phyloP scores from a whole-genome alignment of 495 filamentous ascomycete genomes.

The Glarea lozoyensis region DNA sequence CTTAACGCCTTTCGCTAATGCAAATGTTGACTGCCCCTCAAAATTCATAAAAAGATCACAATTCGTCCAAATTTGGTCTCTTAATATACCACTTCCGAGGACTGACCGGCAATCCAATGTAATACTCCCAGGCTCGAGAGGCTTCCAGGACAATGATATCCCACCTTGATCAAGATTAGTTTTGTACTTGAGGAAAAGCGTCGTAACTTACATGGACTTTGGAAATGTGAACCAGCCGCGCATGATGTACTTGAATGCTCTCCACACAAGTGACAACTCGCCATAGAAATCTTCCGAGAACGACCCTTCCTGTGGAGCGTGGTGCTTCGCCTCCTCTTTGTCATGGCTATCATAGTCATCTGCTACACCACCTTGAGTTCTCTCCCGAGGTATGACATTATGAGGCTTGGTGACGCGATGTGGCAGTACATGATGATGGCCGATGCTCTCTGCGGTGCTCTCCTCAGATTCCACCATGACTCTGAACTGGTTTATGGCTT shows the following conservation, averaged over 20 bases:
- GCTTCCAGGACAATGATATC: slow-evolving; percentile 52
- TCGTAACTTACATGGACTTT: slow-evolving; percentile 53
- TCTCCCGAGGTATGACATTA: slow-evolving; percentile 20
- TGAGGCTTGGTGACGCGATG: slow-evolving; percentile 32
- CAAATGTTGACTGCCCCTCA: neutral
- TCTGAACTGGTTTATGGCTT: slow-evolving; percentile 67
- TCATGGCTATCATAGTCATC: slow-evolving; percentile 32
- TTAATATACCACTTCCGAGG: slow-evolving; percentile 59
- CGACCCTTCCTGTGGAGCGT: slow-evolving; percentile 22
- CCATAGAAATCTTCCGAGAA: slow-evolving; percentile 48
- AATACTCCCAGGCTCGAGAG: slow-evolving; percentile 60
- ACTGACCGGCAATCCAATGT: slow-evolving; percentile 66
- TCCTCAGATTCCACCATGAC: slow-evolving; percentile 50
- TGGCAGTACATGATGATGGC: slow-evolving; percentile 17
- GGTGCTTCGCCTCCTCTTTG: slow-evolving; percentile 27
- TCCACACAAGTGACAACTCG: slow-evolving; percentile 55
- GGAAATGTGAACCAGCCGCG: slow-evolving; percentile 63
- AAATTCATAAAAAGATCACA: slow-evolving; percentile 26
- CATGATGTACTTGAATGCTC: slow-evolving; percentile 55
- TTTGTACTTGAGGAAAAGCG: neutral
- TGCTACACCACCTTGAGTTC: slow-evolving; percentile 9
- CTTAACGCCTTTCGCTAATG: neutral
- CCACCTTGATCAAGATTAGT: slow-evolving; percentile 33
- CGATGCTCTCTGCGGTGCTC: slow-evolving; percentile 18
- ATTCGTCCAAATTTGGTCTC: slow-evolving; percentile 48